Evolutionary conservation across 2,329 filamentous ascomycete species (phyloP).

Genomic region (Phaeosphaeriaceae sp.): DNA sequence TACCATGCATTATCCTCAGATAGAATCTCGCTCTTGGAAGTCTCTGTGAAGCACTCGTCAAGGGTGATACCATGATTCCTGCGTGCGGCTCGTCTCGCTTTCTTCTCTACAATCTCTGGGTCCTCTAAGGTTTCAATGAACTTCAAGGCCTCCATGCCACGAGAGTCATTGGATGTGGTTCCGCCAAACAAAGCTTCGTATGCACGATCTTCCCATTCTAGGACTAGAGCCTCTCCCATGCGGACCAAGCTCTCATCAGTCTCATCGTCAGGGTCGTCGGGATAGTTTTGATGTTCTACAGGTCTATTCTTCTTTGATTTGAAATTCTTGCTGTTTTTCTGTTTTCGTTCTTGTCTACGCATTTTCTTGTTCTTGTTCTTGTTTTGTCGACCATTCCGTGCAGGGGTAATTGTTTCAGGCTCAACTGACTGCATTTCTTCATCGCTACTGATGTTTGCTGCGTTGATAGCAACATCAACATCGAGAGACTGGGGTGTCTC

Average conservation of each 20-base stretch:
- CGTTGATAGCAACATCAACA: conserved; percentile 35
- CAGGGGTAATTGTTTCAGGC: conserved; percentile 18
- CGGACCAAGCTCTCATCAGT: conserved; percentile 71
- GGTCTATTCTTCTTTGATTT: conserved; percentile 42
- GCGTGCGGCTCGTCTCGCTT: conserved; percentile 68
- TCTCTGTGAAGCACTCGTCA: conserved; percentile 91
- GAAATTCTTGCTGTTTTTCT: conserved; percentile 42
- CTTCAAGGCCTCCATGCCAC: conserved; percentile 67
- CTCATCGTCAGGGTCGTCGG: conserved; percentile 44
- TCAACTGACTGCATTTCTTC: conserved; percentile 45
- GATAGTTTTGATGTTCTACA: conserved; percentile 35
- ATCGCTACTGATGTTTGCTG: conserved; percentile 44
- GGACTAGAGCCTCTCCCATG: conserved; percentile 81
- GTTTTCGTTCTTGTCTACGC: conserved; percentile 36
- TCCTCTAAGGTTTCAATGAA: conserved; percentile 61
- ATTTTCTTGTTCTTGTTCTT: conserved; percentile 44
- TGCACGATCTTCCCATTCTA: conserved; percentile 80
- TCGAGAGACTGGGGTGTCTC: conserved; percentile 35
- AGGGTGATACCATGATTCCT: conserved; percentile 79
- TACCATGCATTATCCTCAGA: conserved; percentile 98
- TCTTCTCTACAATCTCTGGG: conserved; percentile 68
- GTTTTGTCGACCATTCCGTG: conserved; percentile 36
- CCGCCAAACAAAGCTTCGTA: conserved; percentile 72
- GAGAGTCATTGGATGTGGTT: conserved; percentile 54
- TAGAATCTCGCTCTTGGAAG: conserved; percentile 89